These are phyloP conservation scores for Litchi chinensis DNA, from an alignment of 345 rosid species.

Conservation along the genomic window DNA sequence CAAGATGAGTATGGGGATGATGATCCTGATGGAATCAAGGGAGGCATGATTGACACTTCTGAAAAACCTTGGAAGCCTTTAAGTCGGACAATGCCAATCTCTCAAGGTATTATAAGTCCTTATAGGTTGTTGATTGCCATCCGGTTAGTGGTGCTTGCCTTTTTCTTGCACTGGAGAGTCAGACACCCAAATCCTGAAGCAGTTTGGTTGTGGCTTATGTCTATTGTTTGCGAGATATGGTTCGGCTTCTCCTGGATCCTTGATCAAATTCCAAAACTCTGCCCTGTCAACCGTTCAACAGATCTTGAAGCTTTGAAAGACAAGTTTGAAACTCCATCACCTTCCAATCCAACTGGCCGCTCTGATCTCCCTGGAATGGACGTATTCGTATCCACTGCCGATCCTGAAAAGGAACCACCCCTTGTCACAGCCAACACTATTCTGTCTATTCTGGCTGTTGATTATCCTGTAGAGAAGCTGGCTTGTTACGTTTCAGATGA, in stretches of 20 bases:
- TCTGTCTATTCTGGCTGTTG: constrained; percentile 79
- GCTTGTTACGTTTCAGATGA: constrained; percentile 89
- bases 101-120: constrained; percentile 70
- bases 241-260: constrained; percentile 95
- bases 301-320: constrained; percentile 81
- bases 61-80: constrained; percentile 96
- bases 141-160: constrained; percentile 63
- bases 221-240: constrained; percentile 83
- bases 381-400: constrained; percentile 88
- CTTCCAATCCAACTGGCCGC: constrained; percentile 85
- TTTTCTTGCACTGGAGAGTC: constrained; percentile 87
- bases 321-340: constrained; percentile 89
- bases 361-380: constrained; percentile 94
- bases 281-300: constrained; percentile 79
- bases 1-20: constrained; percentile 75
- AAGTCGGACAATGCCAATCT: constrained; percentile 61
- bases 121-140: constrained; percentile 69
- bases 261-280: constrained; percentile 84
- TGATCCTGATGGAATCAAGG: constrained; percentile 54
- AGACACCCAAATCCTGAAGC: constrained; percentile 79
- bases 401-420: constrained; percentile 96
- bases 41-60: constrained; percentile 55
- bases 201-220: constrained; percentile 87
- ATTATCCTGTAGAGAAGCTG: constrained; percentile 89
- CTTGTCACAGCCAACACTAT: constrained; percentile 86